Percentiles rank a stretch among this genome's conserved stretches.
These are phyloP conservation scores for Collybiopsis confluens DNA, from an alignment of 768 basidiomycete species.

Conservation along the genomic window DNA sequence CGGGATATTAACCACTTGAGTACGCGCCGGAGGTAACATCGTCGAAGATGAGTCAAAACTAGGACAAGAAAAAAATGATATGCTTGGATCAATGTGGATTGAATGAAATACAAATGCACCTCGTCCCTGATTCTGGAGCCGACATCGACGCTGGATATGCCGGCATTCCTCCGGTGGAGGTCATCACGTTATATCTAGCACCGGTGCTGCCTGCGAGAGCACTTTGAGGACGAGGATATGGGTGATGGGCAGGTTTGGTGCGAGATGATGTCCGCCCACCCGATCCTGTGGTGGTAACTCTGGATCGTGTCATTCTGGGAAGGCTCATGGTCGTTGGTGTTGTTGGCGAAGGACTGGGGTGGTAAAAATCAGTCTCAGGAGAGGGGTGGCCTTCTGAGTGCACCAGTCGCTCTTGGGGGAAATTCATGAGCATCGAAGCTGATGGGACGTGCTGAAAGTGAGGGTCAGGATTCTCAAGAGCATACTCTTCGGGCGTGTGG, in stretches of 20 bases:
- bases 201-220: background rate
- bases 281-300: background rate
- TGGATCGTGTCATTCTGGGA: background rate
- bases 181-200: background rate
- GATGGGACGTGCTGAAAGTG: background rate
- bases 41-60: background rate
- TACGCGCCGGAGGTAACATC: background rate
- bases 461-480: background rate
- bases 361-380: background rate
- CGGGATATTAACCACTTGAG: background rate
- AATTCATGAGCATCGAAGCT: background rate
- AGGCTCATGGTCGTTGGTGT: background rate
- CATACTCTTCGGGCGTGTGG: background rate
- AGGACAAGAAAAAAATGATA: background rate
- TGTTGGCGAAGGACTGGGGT: background rate
- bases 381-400: constrained; percentile 1
- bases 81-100: background rate
- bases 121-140: background rate
- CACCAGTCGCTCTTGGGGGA: constrained; percentile 1
- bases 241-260: background rate
- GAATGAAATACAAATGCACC: background rate
- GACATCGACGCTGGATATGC: constrained; percentile 5
- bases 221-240: background rate
- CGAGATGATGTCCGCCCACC: background rate
- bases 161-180: background rate